Evolutionary conservation across 2,329 filamentous ascomycete species (phyloP).

Genomic region (Fusarium zealandicum): DNA sequence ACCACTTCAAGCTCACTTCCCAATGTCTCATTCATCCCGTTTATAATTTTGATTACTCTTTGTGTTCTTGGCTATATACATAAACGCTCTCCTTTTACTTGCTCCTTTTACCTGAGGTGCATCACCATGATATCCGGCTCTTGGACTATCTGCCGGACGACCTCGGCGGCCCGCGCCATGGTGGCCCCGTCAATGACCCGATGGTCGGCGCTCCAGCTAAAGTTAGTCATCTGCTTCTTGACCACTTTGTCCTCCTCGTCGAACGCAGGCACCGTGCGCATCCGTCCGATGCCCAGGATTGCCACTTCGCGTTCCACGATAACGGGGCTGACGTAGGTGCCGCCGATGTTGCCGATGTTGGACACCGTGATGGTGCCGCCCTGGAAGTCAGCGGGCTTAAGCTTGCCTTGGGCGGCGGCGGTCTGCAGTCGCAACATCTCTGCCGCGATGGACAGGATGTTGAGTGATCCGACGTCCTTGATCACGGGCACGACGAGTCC

Average conservation of each 20-base stretch:
- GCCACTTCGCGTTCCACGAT: slow-evolving; percentile 91
- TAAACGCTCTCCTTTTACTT: slow-evolving; percentile 52
- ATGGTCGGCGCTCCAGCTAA: slow-evolving; percentile 97
- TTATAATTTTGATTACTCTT: not conserved
- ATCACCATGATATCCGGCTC: slow-evolving; percentile 87
- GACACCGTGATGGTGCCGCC: slow-evolving; percentile 95
- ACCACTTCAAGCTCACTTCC: not conserved
- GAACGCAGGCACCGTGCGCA: slow-evolving; percentile 84
- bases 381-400: slow-evolving; percentile 76
- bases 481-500: slow-evolving; percentile 93
- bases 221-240: slow-evolving; percentile 81
- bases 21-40: not conserved
- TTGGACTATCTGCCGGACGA: slow-evolving; percentile 80
- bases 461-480: slow-evolving; percentile 79
- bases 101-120: slow-evolving; percentile 62
- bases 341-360: slow-evolving; percentile 95
- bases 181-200: slow-evolving; percentile 93
- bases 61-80: slow-evolving; percentile 18
- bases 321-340: slow-evolving; percentile 88
- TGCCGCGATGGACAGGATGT: slow-evolving; percentile 77
- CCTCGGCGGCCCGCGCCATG: slow-evolving; percentile 87
- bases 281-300: slow-evolving; percentile 86
- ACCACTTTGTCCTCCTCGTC: slow-evolving; percentile 66
- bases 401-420: slow-evolving; percentile 76
- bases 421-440: slow-evolving; percentile 78